Conservation (phyloP, 331 rosid species). For the Prunus yedoensis region DNA sequence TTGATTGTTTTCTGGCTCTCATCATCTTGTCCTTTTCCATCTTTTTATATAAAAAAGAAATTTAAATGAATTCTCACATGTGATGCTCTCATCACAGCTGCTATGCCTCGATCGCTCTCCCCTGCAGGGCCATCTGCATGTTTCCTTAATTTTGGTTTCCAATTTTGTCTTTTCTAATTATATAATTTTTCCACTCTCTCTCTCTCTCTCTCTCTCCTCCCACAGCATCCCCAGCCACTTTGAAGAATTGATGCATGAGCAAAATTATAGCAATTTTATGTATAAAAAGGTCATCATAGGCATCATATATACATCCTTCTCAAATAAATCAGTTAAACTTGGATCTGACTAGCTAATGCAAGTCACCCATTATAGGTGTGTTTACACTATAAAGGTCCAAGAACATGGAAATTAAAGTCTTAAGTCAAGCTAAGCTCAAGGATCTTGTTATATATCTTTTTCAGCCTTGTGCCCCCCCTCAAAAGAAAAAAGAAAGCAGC, state of each 20-base stretch:
- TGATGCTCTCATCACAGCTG: neutral
- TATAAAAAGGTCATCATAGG: neutral
- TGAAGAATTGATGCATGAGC: slow-evolving; percentile 37
- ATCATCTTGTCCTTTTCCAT: neutral
- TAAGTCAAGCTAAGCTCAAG: neutral
- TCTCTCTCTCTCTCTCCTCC: slow-evolving; percentile 16
- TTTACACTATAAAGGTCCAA: neutral
- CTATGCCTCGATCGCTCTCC: neutral
- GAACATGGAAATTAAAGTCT: slow-evolving; percentile 6
- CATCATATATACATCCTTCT: neutral
- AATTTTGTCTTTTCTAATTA: slow-evolving; percentile 18
- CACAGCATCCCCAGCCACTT: slow-evolving; percentile 1
- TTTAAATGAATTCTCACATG: neutral
- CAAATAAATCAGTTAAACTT: neutral
- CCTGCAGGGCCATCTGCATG: slow-evolving; percentile 22
- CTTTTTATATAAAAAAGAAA: neutral
- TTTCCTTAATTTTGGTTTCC: slow-evolving; percentile 31
- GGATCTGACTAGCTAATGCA: slow-evolving; percentile 3
- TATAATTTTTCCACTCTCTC: neutral
- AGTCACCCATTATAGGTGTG: neutral
- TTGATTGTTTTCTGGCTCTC: neutral
- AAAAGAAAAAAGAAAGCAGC: neutral
- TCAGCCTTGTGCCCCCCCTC: neutral
- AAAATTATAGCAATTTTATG: neutral
- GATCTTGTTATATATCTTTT: neutral